Base-by-base conservation (phyloP, 345 rosid species). In the Corchorus capsularis region DNA sequence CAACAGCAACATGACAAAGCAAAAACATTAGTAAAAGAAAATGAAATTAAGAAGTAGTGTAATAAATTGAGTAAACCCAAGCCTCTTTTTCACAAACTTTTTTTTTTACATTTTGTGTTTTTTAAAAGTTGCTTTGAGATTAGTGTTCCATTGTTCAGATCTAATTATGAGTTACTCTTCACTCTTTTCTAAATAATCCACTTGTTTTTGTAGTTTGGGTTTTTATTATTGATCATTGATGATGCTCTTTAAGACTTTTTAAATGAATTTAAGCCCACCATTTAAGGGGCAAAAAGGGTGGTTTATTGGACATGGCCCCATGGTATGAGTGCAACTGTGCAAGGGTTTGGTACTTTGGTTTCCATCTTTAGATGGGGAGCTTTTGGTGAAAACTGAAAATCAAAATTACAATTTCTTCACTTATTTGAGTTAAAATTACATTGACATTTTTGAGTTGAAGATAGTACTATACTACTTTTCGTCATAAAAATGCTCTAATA, bases 31-130 rank as follows among this genome's bases (percentile, higher is more conserved):
- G 27, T 27, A 6, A 56, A 20, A 16, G 37, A 9, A 61, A 15
- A 19, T 1, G 1, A 27, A 27, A 27, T 27, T 27, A 27, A 27
- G 0, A 3, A 1, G 35, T 6, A 7, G 10, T 0, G 69, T 39
- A 47, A 14, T 35, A 16, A 64, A 15, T 63, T 16, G n/a, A 62
- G 10, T 37, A 16, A 63, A 63, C 12, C 12, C 47, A 27, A 11
- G 6, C 35, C 57, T 74, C 77, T 73, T 77, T 77, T 79, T 82
- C 78, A 68, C 49, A 39, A 63, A 19, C 47, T 59, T 73, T 3
- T 34, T 34, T 75, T 43, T 50, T 13, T 22, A 27, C 57, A 54
- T 11, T 9, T 63, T 60, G 11, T 8, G 16, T 60, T 71, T 61
- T 61, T 15, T 8, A 46, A 52, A 67, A 71, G 77, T 39, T 65